Conservation (phyloP, 2,329 filamentous ascomycete species). For the Sphaerulina populicola region DNA sequence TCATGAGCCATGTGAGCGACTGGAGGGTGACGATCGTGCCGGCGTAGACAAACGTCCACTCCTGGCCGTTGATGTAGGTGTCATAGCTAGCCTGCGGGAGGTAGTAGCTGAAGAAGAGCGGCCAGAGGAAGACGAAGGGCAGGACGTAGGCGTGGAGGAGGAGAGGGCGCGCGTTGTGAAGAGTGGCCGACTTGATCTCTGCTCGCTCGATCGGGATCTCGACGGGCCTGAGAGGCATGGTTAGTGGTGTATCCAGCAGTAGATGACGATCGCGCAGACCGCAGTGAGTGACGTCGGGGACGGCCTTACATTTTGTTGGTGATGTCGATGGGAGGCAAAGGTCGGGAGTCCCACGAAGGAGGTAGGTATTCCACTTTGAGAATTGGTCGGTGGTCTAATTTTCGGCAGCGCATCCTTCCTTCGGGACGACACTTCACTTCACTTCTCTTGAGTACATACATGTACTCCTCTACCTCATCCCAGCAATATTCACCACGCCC, state of each 20-base stretch:
- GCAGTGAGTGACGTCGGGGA: not conserved
- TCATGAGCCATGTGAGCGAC: constrained; percentile 85
- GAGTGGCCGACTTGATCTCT: constrained; percentile 78
- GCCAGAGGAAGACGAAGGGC: constrained; percentile 90
- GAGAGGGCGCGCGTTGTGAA: constrained; percentile 76
- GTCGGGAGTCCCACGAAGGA: not conserved
- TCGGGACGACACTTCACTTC: too few relatives aligned
- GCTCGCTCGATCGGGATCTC: constrained; percentile 69
- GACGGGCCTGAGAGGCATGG: constrained; percentile 7
- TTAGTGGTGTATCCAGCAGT: not conserved
- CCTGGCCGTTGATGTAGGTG: constrained; percentile 80
- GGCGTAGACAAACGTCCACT: constrained; percentile 97
- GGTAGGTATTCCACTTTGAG: not conserved
- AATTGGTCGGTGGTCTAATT: not conserved
- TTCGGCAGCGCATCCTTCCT: too few relatives aligned
- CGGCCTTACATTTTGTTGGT: constrained; percentile 7
- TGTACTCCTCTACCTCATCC: too few relatives aligned
- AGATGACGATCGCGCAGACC: not conserved
- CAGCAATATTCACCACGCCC: too few relatives aligned
- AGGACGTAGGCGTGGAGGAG: constrained; percentile 82
- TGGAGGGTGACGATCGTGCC: constrained; percentile 82
- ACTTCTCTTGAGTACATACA: too few relatives aligned
- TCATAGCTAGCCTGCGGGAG: constrained; percentile 77
- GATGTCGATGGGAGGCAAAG: constrained; percentile 1
- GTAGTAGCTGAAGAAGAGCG: constrained; percentile 81